Percentiles rank a stretch among this genome's conserved stretches.
Evolutionary conservation across 768 basidiomycete species (phyloP).

Genomic region (Xanthoconium purpureum): DNA sequence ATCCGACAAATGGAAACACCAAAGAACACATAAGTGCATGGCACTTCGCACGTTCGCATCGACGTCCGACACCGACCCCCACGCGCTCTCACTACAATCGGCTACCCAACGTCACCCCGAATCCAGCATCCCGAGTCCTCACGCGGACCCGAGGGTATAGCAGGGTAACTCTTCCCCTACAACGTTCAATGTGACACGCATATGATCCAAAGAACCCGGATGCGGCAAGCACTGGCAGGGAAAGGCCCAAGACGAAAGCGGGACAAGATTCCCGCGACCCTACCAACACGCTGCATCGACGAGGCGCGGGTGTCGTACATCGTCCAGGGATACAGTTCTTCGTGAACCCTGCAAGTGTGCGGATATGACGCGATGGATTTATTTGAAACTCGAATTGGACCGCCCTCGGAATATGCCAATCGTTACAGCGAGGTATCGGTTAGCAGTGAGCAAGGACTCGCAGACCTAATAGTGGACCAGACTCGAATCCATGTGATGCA

Average conservation of each 20-base stretch:
- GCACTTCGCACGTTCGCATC: background rate
- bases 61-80: background rate
- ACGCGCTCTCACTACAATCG: too few relatives aligned
- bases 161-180: background rate
- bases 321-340: background rate
- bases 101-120: constrained; percentile 1
- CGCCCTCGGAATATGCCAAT: too few relatives aligned
- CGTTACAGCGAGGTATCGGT: too few relatives aligned
- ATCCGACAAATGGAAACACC: background rate
- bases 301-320: constrained; percentile 11
- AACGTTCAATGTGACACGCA: background rate
- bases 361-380: background rate
- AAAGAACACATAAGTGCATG: background rate
- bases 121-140: background rate
- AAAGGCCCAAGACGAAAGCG: background rate
- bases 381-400: too few relatives aligned
- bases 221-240: background rate
- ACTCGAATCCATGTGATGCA: background rate
- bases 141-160: constrained; percentile 6
- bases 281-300: constrained; percentile 25
- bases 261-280: constrained; percentile 11
- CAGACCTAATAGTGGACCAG: too few relatives aligned
- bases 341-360: background rate
- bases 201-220: background rate
- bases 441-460: too few relatives aligned